phyloP scores from a whole-genome alignment of 2,329 filamentous ascomycete species.

The Cercospora sp. region DNA sequence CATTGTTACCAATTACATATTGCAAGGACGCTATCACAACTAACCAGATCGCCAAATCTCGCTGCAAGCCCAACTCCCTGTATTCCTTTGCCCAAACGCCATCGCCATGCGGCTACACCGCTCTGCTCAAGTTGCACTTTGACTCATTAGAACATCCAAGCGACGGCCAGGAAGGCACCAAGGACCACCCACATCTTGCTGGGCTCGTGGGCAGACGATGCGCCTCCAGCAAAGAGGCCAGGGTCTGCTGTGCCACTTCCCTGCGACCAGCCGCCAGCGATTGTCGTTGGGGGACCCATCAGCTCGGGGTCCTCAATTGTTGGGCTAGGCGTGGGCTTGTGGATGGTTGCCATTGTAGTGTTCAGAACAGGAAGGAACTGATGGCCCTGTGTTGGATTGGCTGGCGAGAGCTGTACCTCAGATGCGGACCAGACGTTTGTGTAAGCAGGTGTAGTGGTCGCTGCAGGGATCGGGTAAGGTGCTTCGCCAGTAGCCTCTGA shows the following conservation, averaged over 20 bases:
- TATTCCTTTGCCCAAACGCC: not conserved
- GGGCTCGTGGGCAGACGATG: not conserved
- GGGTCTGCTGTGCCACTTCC: constrained; percentile 8
- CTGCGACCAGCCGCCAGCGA: not conserved
- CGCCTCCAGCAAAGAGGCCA: not conserved
- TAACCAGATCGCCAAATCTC: not conserved
- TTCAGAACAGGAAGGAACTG: not conserved
- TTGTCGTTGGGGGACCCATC: not conserved
- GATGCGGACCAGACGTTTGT: not conserved
- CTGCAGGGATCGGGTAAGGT: not conserved
- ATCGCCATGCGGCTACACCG: not conserved
- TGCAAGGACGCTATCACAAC: not conserved
- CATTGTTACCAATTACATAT: not conserved
- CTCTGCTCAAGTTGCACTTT: not conserved
- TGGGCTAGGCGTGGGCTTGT: not conserved
- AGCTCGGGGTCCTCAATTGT: not conserved
- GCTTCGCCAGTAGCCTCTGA: constrained; percentile 2
- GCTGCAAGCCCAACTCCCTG: not conserved
- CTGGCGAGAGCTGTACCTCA: not conserved
- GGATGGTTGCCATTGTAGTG: constrained; percentile 4
- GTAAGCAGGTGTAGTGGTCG: not conserved
- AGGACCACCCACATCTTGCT: constrained; percentile 3
- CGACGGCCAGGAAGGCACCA: not conserved
- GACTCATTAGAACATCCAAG: not conserved
- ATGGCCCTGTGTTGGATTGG: not conserved